Conservation (phyloP, 2,329 filamentous ascomycete species). For the Ophiostoma australiae region DNA sequence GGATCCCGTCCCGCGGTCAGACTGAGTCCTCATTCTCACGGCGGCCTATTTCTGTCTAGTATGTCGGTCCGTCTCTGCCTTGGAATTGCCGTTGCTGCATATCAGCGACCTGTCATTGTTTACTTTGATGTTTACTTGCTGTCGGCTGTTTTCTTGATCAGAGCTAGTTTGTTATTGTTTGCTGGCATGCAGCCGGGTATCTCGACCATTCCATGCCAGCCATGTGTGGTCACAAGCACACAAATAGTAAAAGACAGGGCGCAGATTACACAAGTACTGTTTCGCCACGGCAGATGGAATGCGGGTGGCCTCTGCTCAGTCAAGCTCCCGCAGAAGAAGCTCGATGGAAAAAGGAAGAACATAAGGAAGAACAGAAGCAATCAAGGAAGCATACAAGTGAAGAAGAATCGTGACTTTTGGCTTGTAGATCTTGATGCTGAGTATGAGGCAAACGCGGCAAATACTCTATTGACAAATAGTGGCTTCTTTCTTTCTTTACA, state of each 20-base stretch:
- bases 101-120: constrained; percentile 5
- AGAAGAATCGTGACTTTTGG: background rate
- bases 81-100: background rate
- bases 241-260: background rate
- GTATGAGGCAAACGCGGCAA: background rate
- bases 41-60: background rate
- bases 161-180: background rate
- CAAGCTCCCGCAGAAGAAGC: background rate
- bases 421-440: background rate
- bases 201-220: background rate
- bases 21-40: background rate
- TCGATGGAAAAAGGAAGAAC: background rate
- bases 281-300: background rate
- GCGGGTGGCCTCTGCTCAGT: background rate
- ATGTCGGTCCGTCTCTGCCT: background rate
- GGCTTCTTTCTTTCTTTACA: background rate
- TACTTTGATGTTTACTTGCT: background rate
- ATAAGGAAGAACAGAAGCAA: background rate
- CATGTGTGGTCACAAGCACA: background rate
- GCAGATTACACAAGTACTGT: background rate
- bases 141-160: background rate
- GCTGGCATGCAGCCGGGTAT: constrained; percentile 6
- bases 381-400: background rate
- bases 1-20: background rate
- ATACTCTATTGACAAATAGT: background rate